These are phyloP conservation scores for Sphaerulina populicola DNA, from an alignment of 2,329 filamentous ascomycete genomes.

Conservation along the genomic window DNA sequence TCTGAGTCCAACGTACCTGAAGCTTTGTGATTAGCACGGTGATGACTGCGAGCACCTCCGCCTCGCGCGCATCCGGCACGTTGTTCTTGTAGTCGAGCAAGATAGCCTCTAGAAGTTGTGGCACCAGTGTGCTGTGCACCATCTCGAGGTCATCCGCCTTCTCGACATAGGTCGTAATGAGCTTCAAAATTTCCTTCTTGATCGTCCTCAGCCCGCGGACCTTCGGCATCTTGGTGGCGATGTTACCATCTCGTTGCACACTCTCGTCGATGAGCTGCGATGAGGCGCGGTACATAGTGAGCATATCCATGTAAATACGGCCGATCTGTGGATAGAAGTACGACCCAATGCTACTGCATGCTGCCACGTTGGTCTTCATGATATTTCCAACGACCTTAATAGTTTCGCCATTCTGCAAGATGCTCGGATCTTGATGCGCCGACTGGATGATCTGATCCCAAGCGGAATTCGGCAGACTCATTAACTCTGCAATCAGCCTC, in stretches of 20 bases:
- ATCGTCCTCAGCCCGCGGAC: slow-evolving; percentile 91
- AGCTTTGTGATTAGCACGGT: slow-evolving; percentile 95
- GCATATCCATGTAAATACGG: slow-evolving; percentile 94
- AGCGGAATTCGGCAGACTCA: slow-evolving; percentile 85
- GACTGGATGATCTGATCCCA: slow-evolving; percentile 92
- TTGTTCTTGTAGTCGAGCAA: slow-evolving; percentile 96
- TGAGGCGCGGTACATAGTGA: slow-evolving; percentile 98
- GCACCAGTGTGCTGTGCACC: slow-evolving; percentile 87
- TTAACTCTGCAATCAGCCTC: slow-evolving; percentile 79
- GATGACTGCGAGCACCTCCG: slow-evolving; percentile 94
- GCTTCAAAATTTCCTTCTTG: slow-evolving; percentile 98
- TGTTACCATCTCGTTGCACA: slow-evolving; percentile 75
- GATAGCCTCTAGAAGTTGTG: slow-evolving; percentile 88
- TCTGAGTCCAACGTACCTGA: slow-evolving; percentile 64
- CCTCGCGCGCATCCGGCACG: slow-evolving; percentile 87
- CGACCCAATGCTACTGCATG: slow-evolving; percentile 87
- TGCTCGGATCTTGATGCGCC: slow-evolving; percentile 74
- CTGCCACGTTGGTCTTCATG: slow-evolving; percentile 99
- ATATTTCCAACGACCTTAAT: slow-evolving; percentile 99
- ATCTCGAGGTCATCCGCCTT: slow-evolving; percentile 94
- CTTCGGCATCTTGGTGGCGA: slow-evolving; percentile 95
- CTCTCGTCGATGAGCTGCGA: slow-evolving; percentile 92
- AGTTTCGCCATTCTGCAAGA: slow-evolving; percentile 83
- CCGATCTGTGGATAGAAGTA: slow-evolving; percentile 99
- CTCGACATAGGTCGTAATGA: slow-evolving; percentile 96